A percentile compares a stretch with the other conserved stretches of the same genome.
phyloP scores from a whole-genome alignment of 2,329 filamentous ascomycete species.

The Pyrenochaeta sp. region DNA sequence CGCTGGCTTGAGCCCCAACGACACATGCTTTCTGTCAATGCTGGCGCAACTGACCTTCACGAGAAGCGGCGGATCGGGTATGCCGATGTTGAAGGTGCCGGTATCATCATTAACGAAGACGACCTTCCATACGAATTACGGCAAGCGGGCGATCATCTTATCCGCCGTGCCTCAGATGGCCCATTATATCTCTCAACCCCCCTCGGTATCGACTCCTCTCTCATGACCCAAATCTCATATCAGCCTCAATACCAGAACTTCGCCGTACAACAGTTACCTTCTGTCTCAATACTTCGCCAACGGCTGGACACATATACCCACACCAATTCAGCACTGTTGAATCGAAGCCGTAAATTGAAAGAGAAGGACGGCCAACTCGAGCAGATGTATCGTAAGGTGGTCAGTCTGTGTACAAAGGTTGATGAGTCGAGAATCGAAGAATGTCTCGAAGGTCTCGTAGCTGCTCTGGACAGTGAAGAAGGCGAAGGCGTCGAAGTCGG shows the following conservation, averaged over 20 bases:
- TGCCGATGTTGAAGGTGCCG: constrained; percentile 52
- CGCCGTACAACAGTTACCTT: constrained; percentile 25
- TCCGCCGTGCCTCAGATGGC: constrained; percentile 39
- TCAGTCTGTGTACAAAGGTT: constrained; percentile 84
- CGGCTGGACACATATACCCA: constrained; percentile 73
- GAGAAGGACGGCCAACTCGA: constrained; percentile 84
- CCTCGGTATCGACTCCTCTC: constrained; percentile 27
- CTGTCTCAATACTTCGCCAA: constrained; percentile 62
- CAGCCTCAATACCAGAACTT: constrained; percentile 18
- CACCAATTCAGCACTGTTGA: constrained; percentile 72
- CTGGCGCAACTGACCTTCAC: constrained; percentile 52
- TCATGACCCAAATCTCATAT: constrained; percentile 39
- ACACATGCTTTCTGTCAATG: constrained; percentile 56
- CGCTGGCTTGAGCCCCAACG: constrained; percentile 76
- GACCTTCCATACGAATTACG: constrained; percentile 38
- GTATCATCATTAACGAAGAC: constrained; percentile 33
- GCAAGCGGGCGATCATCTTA: constrained; percentile 39
- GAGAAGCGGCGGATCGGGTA: constrained; percentile 53
- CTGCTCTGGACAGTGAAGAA: constrained; percentile 86
- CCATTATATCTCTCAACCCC: constrained; percentile 37
- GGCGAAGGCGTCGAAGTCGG: constrained; percentile 75
- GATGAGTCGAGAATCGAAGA: constrained; percentile 80
- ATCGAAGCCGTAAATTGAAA: constrained; percentile 74
- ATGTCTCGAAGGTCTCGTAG: constrained; percentile 78
- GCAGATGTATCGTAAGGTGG: constrained; percentile 85